Base-by-base conservation (phyloP, 2,329 filamentous ascomycete genomes). In the Epichloe amarillans region DNA sequence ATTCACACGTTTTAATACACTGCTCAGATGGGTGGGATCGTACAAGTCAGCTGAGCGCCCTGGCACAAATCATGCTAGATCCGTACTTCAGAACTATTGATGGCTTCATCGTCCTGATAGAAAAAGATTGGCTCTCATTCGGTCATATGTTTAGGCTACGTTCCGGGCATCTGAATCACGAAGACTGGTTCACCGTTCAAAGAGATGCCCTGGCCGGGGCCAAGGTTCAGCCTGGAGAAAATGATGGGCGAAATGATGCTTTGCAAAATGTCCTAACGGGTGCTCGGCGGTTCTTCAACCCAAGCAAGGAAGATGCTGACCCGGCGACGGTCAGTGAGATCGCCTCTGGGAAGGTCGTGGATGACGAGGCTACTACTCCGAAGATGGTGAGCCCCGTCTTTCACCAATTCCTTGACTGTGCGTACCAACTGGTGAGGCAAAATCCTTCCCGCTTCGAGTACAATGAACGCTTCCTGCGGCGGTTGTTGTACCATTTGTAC, bases 11-110 rank as follows among this genome's bases (percentile, higher is more conserved):
- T 11, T 72, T 98, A 44, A 95, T 98, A 46, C 93, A 98, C 67
- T 98, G 93, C 68, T 97, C 93, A 2, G 93, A 98, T 67, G 93
- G 93, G 4, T 98, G 93, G 93, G 93, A 98, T 68, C 84, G 93
- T 47, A 98, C 93, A 7, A 91, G 89, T 61, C 93, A 98, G 69
- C 76, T 98, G 48, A 94, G 90, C 61, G 89, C 90, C 4, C 70
- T 98, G 51, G 84, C 89, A 51, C 90, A 98, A 68, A 76, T 98
- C 39, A 91, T 95, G 72, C 77, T 98, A 8, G 93, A 98, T 62
- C 93, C 93, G 0, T 96, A 95, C 66, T 98, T 89, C 65, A 82
- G 93, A 48, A 97, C 93, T 0, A 72, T 98, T 47, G 86, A 96
- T 58, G 93, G 93, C 1, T 98, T 97, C 66, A 90, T 97, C 58